Conservation (phyloP, 139 green algal genomes). For the Yamagishiella unicocca region DNA sequence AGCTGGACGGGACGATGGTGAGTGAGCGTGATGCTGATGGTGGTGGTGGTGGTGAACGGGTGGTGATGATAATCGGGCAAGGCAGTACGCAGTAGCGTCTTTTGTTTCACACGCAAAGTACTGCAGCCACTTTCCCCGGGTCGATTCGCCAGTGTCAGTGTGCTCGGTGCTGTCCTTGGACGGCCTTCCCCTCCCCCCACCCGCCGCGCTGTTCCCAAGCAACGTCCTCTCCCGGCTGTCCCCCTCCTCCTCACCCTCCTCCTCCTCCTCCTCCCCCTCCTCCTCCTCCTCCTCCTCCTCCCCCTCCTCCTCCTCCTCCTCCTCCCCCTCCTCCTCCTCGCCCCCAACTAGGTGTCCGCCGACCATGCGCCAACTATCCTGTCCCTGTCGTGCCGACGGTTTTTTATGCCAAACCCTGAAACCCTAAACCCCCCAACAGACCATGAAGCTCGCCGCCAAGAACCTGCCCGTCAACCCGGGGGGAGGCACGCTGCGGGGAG, state of each 20-base stretch:
- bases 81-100: too few species aligned
- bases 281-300: not conserved
- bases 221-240: not conserved
- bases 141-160: too few species aligned
- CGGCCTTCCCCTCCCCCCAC: too few species aligned
- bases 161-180: too few species aligned
- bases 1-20: conserved; percentile 52
- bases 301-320: not conserved
- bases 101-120: too few species aligned
- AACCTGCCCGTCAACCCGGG: conserved; percentile 47
- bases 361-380: too few species aligned
- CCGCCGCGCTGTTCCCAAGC: not conserved
- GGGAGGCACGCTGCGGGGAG: conserved; percentile 38
- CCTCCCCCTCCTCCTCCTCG: not conserved
- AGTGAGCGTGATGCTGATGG: not conserved
- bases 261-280: not conserved
- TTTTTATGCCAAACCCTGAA: too few species aligned
- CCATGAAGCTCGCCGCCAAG: not conserved
- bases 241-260: not conserved
- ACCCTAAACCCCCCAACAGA: too few species aligned
- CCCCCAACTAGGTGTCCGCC: not conserved
- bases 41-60: too few species aligned
- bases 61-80: too few species aligned
- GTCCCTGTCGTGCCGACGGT: too few species aligned
- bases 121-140: too few species aligned